Evolutionary conservation across 140 eudicot species (phyloP).

Genomic region (Anethum foeniculum): DNA sequence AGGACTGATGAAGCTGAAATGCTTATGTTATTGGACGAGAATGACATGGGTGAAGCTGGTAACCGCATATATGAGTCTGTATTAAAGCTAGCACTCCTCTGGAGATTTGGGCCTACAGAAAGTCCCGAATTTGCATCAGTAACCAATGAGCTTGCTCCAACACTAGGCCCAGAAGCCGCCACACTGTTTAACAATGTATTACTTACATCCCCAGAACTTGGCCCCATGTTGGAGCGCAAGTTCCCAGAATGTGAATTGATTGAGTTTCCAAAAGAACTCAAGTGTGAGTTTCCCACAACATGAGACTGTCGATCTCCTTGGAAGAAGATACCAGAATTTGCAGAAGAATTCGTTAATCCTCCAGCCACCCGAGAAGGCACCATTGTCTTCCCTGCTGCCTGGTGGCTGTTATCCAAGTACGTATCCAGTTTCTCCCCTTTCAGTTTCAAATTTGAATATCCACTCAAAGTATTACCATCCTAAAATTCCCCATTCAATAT

Average conservation of each 20-base stretch:
- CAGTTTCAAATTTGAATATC: background rate
- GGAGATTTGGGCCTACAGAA: slow-evolving; percentile 85
- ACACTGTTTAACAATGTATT: slow-evolving; percentile 47
- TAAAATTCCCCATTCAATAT: background rate
- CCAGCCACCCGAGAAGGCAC: slow-evolving; percentile 79
- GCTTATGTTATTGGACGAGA: slow-evolving; percentile 81
- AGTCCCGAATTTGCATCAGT: slow-evolving; percentile 94
- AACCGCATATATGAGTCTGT: slow-evolving; percentile 77
- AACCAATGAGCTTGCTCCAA: slow-evolving; percentile 88
- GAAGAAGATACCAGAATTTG: slow-evolving; percentile 73
- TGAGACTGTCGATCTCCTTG: slow-evolving; percentile 80
- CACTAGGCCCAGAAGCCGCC: slow-evolving; percentile 61
- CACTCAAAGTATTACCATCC: background rate
- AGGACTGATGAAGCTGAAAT: slow-evolving; percentile 81
- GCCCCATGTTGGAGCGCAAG: slow-evolving; percentile 51
- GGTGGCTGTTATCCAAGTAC: slow-evolving; percentile 55
- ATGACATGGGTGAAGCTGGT: slow-evolving; percentile 97
- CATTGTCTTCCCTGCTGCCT: slow-evolving; percentile 55
- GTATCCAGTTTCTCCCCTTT: slow-evolving; percentile 53
- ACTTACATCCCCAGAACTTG: slow-evolving; percentile 57
- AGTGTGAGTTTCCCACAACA: slow-evolving; percentile 54
- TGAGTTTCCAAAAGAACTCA: slow-evolving; percentile 37
- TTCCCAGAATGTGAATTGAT: slow-evolving; percentile 35
- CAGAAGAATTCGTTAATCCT: slow-evolving; percentile 65
- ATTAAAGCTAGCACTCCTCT: slow-evolving; percentile 89